Evolutionary conservation across 768 basidiomycete genomes (phyloP), one percentile per base, ranked within the genome.

Genomic region (Lyophyllum shimeji): DNA sequence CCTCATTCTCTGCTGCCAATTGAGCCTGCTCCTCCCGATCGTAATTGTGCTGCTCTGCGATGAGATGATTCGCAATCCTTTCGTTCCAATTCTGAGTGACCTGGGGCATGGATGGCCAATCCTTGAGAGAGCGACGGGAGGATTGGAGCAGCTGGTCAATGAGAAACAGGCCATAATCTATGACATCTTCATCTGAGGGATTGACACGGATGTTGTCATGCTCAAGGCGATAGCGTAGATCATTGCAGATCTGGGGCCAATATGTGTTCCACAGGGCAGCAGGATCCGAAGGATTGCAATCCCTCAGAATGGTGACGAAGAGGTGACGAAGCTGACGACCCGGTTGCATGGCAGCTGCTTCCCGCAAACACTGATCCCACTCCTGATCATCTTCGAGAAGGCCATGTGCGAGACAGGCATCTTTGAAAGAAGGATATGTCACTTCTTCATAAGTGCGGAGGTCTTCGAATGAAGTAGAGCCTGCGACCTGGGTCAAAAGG

Each of bases 371-470:
- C 2, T 61, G 56, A 0, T 61, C 9, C 77, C 77, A 82, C 58
- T 83, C 80, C 0, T 65, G 60, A 63, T 82, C 76, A 69, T 81
- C 74, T n/a, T 80, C 69, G 0, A 83, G 65, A 0, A 83, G 69
- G 0, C 77, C 78, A 2, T 56, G 52, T 17, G 74, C 74, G 18
- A 70, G 25, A 52, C 79, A 83, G 2, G 79, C 78, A 0, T 65
- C 74, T 45, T 71, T 62, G 48, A 72, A 82, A 1, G 75, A 71
- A 0, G 63, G 59, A 55, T 46, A 57, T 51, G 5, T 17, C 6
- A 50, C 31, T 0, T 65, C 68, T 24, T 61, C 31, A 29, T 57
- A 60, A 1, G 59, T 60, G 0, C 60, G 52, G 2, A 72, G 61
- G 37, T 70, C 63, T 1, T 63, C 55, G 50, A 65, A 70, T 0